Base-by-base conservation (phyloP, 148 eudicot genomes). In the Nepenthes mirabilis region DNA sequence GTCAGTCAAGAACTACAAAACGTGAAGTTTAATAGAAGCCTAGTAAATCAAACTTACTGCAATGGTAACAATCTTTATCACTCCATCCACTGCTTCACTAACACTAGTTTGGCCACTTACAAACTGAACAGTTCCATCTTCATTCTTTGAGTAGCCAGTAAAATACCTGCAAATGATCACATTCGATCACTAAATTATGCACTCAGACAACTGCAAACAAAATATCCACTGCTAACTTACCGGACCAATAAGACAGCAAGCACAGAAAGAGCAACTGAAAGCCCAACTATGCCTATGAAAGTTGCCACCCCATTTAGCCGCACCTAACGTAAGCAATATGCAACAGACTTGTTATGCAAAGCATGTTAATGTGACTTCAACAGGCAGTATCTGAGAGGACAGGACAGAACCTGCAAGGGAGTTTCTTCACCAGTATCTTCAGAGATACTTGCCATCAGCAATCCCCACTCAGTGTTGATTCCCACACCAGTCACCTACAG, bases 401-500 rank as follows among this genome's bases (percentile, higher is more conserved):
- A 56, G 63, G 52, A 47, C 43, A 55, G 51, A 50, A 87, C 97
- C 95, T 87, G 97, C 75, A 91, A 74, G 47, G 97, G 97, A 58
- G 97, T 91, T 80, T 91, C 97, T 85, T 85, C 97, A 71, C 95
- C 95, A 14, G 78, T 91, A 67, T 91, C 97, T 68, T 91, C 97
- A 32, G 90, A 79, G 61, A 91, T 85, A 72, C 93, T 87, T 12
- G 97, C 95, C 97, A 91, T 91, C 70, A 91, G 68, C 68, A 91
- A 74, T 71, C 97, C 97, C 95, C 95, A 91, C 56, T 91, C 97
- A 11, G 97, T 91, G 69, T 91, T 91, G 52, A 91, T 87, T 71
- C 97, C 97, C 47, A 91, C 97, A 72, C 88, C 86, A 61, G 97
- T 91, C 35, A 91, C 95, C 97, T 91, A 63, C 37, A 68, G 52